A percentile compares a stretch with the other conserved stretches of the same genome.
phyloP scores from a whole-genome alignment of 2,329 filamentous ascomycete genomes.

The Aureobasidium uvarum region DNA sequence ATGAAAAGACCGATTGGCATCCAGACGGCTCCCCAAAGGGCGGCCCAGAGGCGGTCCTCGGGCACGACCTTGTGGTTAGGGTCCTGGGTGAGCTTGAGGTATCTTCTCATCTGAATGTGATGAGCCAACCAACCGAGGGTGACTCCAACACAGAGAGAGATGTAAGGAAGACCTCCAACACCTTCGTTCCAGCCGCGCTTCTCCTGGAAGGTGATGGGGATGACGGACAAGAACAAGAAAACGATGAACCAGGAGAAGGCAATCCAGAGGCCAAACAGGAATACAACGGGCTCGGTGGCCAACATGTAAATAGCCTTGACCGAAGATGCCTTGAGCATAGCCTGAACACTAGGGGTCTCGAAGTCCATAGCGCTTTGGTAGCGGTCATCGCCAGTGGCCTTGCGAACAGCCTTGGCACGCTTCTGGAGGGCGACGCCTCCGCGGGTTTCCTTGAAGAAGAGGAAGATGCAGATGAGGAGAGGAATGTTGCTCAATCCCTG shows the following conservation, averaged over 20 bases:
- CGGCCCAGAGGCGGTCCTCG: conserved; percentile 51
- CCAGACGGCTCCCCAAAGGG: conserved; percentile 50
- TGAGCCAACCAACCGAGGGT: conserved; percentile 49
- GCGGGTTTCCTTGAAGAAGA: conserved; percentile 50
- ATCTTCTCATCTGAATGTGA: conserved; percentile 54
- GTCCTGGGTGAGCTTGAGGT: conserved; percentile 44
- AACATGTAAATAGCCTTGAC: conserved; percentile 54
- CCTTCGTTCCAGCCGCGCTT: conserved; percentile 55
- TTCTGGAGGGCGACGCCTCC: conserved; percentile 50
- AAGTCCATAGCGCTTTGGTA: conserved; percentile 54
- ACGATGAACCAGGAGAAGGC: conserved; percentile 55
- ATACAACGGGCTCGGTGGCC: conserved; percentile 51
- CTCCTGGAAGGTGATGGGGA: conserved; percentile 52
- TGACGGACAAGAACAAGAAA: conserved; percentile 55
- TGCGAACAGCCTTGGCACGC: conserved; percentile 50
- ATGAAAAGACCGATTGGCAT: conserved; percentile 53
- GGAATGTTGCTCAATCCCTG: conserved; percentile 54
- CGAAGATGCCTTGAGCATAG: conserved; percentile 50
- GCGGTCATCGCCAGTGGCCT: conserved; percentile 50
- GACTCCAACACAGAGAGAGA: conserved; percentile 51
- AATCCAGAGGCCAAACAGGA: conserved; percentile 54
- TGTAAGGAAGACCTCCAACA: conserved; percentile 52
- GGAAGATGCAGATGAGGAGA: conserved; percentile 46
- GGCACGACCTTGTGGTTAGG: conserved; percentile 41
- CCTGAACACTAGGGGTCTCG: conserved; percentile 50